These are phyloP conservation scores for Aspergillus kassunensis DNA, from an alignment of 495 filamentous ascomycete species.

Conservation along the genomic window DNA sequence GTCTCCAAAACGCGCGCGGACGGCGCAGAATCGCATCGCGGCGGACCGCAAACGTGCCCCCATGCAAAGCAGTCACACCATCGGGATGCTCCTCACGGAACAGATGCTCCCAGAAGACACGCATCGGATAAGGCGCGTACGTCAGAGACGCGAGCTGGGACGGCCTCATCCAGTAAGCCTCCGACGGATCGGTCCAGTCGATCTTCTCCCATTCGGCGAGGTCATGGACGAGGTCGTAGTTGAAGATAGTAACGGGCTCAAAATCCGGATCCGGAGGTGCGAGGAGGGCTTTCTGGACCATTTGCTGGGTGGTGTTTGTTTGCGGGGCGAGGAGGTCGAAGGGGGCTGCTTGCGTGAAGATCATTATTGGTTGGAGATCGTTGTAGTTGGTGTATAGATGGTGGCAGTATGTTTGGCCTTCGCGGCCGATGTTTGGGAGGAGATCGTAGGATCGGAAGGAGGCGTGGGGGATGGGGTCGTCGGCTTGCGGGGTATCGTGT, in stretches of 20 bases:
- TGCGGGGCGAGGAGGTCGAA: slow-evolving; percentile 1
- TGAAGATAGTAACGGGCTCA: slow-evolving; percentile 3
- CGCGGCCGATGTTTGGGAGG: slow-evolving; percentile 4
- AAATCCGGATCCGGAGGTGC: not conserved
- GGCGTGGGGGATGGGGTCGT: not conserved
- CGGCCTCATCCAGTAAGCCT: slow-evolving; percentile 2
- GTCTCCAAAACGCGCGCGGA: not conserved
- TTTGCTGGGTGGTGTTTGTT: not conserved
- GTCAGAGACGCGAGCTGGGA: not conserved
- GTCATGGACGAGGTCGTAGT: not conserved
- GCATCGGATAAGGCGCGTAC: not conserved
- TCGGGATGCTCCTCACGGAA: not conserved
- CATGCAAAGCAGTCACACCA: not conserved
- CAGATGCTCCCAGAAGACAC: not conserved
- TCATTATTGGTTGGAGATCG: slow-evolving; percentile 3
- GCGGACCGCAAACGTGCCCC: not conserved
- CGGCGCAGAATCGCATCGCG: not conserved
- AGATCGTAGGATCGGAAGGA: not conserved
- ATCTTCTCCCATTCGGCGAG: slow-evolving; percentile 2
- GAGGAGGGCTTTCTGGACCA: not conserved
- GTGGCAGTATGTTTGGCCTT: slow-evolving; percentile 7
- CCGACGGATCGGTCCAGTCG: not conserved
- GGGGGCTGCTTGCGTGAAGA: slow-evolving; percentile 4
- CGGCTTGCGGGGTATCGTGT: not conserved
- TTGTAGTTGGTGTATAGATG: slow-evolving; percentile 2